Percentiles rank a stretch among this genome's conserved stretches.
Evolutionary conservation across 139 green algal species (phyloP).

Genomic region (Tetradesmus obliquus): DNA sequence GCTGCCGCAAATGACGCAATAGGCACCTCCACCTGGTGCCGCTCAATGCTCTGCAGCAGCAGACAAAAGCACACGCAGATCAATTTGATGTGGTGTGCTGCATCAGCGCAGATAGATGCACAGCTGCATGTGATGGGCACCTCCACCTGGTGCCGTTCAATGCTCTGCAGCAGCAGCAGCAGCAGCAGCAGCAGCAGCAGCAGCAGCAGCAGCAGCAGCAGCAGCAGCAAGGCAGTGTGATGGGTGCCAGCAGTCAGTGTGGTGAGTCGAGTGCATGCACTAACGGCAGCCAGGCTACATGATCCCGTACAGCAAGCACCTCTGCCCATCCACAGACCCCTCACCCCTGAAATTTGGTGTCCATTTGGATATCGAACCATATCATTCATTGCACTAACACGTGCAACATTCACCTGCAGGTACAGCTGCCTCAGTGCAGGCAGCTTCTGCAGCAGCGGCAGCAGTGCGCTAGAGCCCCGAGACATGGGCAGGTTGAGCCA

Average conservation of each 20-base stretch:
- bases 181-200: too few relatives aligned
- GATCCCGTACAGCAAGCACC: too few relatives aligned
- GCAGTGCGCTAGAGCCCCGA: neutral
- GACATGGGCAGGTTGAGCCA: conserved; percentile 44
- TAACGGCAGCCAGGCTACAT: too few relatives aligned
- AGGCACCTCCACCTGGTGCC: neutral
- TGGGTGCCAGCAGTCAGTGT: too few relatives aligned
- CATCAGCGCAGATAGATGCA: neutral
- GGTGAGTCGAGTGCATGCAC: too few relatives aligned
- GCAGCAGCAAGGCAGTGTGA: too few relatives aligned
- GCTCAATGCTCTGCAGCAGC: conserved; percentile 37
- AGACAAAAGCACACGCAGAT: neutral
- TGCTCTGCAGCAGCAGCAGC: conserved; percentile 24
- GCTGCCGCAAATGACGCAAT: neutral
- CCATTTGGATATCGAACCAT: too few relatives aligned
- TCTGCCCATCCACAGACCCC: too few relatives aligned
- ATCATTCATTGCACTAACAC: too few relatives aligned
- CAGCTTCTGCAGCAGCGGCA: conserved; percentile 23
- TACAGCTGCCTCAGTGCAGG: conserved; percentile 28
- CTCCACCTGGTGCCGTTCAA: neutral
- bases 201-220: too few relatives aligned
- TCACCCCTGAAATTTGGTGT: too few relatives aligned
- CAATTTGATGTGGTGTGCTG: neutral
- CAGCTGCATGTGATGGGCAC: neutral
- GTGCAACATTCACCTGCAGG: conserved; percentile 14